Evolutionary conservation across 148 eudicot genomes (phyloP), one percentile per base, ranked within the genome.

Genomic region (Rhododendron mucronatum): DNA sequence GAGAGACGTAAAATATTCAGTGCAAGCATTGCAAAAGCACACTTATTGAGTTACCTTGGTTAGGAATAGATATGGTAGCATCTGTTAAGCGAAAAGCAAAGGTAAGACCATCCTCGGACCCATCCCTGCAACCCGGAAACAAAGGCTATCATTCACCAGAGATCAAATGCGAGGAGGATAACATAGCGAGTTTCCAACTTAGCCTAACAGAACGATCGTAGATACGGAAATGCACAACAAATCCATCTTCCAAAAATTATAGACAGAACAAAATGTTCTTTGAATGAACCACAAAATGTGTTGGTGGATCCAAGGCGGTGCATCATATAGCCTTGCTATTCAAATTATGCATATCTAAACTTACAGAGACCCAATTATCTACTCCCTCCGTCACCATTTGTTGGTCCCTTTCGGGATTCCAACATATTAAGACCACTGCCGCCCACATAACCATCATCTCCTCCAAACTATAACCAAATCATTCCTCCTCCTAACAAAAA

Each of bases 11-110:
- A 53, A 39, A 53, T 33, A 81, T 53, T 81, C 55, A 81, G 61
- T 33, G 83, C 67, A 81, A 9, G 61, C 83, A 50, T 51, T 57
- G 51, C 63, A 63, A 82, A 7, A 89, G 20, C 57, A 61, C 41
- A 81, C 63, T 51, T 35, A 45, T 84, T 50, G 26, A 80, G 83
- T 75, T 94, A 97, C 99, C 99, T 89, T 97, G 98, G 87, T 90
- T 94, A 83, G 98, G 93, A 89, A 92, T 50, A 33, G 97, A 92
- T 84, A 90, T 79, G 61, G 95, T 91, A 86, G 98, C 91, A 91
- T 97, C 99, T 30, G 95, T 92, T 85, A 97, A 95, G 86, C 95
- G 99, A 87, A 97, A 97, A 85, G 98, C 95, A 90, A 97, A 97
- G 18, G 96, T 95, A 79, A 97, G 91, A 89, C 98, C 94, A 89